These are phyloP conservation scores for Fagus sylvatica DNA, from an alignment of 306 rosid species.

Conservation along the genomic window DNA sequence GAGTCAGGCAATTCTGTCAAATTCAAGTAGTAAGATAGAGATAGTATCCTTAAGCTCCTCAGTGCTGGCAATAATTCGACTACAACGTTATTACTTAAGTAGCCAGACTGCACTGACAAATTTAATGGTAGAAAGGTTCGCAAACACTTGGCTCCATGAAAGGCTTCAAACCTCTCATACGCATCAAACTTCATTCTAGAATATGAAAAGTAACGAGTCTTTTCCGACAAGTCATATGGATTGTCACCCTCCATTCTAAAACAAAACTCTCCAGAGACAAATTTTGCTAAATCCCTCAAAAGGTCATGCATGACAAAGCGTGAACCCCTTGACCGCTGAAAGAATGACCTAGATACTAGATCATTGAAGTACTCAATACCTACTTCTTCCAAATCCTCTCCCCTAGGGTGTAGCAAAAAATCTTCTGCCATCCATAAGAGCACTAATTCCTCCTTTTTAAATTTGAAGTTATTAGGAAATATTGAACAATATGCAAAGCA, in stretches of 20 bases:
- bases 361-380: slow-evolving; percentile 22
- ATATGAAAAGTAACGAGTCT: slow-evolving; percentile 26
- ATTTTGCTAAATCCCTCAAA: slow-evolving; percentile 27
- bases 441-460: slow-evolving; percentile 10
- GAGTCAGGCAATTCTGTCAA: neutral
- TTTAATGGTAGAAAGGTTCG: too few relatives aligned
- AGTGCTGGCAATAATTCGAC: neutral
- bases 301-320: slow-evolving; percentile 22
- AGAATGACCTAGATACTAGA: slow-evolving; percentile 30
- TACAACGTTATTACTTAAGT: too few relatives aligned
- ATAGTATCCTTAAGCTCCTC: slow-evolving; percentile 1
- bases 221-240: neutral
- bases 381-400: neutral
- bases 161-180: too few relatives aligned
- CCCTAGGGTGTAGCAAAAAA: slow-evolving; percentile 9
- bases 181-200: neutral
- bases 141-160: too few relatives aligned
- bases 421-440: slow-evolving; percentile 37
- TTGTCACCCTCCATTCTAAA: neutral
- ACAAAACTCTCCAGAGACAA: slow-evolving; percentile 11
- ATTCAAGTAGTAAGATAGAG: slow-evolving; percentile 6
- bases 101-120: too few relatives aligned
- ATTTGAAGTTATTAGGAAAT: slow-evolving; percentile 8
- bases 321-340: slow-evolving; percentile 1
- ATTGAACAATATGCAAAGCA: slow-evolving; percentile 34